These are phyloP conservation scores for Lumnitzera racemosa DNA, from an alignment of 345 rosid species.

Conservation along the genomic window DNA sequence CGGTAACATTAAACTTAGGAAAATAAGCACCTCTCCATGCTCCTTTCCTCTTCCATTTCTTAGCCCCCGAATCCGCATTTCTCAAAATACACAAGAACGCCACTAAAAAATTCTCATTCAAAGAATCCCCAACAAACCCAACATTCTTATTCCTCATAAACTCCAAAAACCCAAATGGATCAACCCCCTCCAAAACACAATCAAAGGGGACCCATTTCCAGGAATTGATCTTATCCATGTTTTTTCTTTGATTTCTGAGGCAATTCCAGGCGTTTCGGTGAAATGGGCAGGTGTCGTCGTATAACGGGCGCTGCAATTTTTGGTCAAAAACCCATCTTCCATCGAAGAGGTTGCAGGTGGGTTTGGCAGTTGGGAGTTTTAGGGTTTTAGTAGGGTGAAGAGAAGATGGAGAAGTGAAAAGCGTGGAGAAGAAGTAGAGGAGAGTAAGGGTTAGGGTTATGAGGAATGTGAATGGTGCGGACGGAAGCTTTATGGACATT, in stretches of 20 bases:
- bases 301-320: constrained; percentile 27
- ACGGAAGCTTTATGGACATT: constrained; percentile 52
- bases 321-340: constrained; percentile 63
- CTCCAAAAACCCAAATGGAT: constrained; percentile 49
- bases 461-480: constrained; percentile 36
- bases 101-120: constrained; percentile 83
- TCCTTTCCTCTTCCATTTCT: constrained; percentile 82
- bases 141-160: constrained; percentile 65
- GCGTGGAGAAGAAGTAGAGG: constrained; percentile 43
- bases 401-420: constrained; percentile 26
- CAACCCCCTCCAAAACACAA: constrained; percentile 51
- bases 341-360: constrained; percentile 59
- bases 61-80: constrained; percentile 56
- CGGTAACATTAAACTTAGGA: constrained; percentile 76
- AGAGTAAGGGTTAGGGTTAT: constrained; percentile 26
- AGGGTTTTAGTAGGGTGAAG: constrained; percentile 10
- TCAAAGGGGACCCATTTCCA: constrained; percentile 75
- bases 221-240: constrained; percentile 68
- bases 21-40: constrained; percentile 98
- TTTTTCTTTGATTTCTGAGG: constrained; percentile 50
- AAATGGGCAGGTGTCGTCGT: constrained; percentile 84
- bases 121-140: constrained; percentile 87
- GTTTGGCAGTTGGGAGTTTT: constrained; percentile 12
- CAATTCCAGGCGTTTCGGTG: constrained; percentile 96
- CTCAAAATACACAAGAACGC: constrained; percentile 76